Evolutionary conservation across 495 filamentous ascomycete genomes (phyloP), one percentile per base, ranked within the genome.

Genomic region (Xanthoparmelia taractica): DNA sequence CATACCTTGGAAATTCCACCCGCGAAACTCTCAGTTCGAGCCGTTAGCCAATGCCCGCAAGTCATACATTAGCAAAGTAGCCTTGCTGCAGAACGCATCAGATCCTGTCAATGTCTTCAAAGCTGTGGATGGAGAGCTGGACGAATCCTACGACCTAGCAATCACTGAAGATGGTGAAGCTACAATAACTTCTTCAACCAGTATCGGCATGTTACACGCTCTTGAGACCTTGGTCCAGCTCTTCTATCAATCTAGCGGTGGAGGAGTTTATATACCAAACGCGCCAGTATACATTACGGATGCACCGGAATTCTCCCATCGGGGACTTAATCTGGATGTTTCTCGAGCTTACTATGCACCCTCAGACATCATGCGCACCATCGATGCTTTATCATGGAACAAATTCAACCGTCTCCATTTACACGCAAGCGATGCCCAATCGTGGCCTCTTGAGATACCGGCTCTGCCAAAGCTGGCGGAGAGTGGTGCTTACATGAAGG

Each of bases 321-420:
- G 90, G 60, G 90, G 90, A 43, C 65, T 93, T 47, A 85, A 92
- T 69, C 71, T 94, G 63, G 90, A 93, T 69, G 80, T 87, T 37
- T 75, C 86, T 8, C 76, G 90, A 45, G 84, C 84, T 68, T 91
- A 76, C 72, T 86, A 85, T 70, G 76, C 82, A 10, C 74, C 87
- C 25, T 65, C 76, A 0, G 80, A 87, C 68, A 84, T 94, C 65
- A 73, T 83, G 61, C 80, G 84, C 57, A 87, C 81, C 41, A 87
- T 94, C 66, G 89, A 92, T 65, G 86, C 85, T 34, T 68, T 90
- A 60, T 71, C 84, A 13, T 87, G 79, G 80, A 90, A 85, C 76
- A 92, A 94, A 76, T 79, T 94, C 74, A 92, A 92, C 72, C 77
- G 82, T 10, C 76, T 92, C 48, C 90, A 93, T 73, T 71, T 92